These are phyloP conservation scores for Nicotiana attenuata DNA, from an alignment of 257 asterid species.

Conservation along the genomic window DNA sequence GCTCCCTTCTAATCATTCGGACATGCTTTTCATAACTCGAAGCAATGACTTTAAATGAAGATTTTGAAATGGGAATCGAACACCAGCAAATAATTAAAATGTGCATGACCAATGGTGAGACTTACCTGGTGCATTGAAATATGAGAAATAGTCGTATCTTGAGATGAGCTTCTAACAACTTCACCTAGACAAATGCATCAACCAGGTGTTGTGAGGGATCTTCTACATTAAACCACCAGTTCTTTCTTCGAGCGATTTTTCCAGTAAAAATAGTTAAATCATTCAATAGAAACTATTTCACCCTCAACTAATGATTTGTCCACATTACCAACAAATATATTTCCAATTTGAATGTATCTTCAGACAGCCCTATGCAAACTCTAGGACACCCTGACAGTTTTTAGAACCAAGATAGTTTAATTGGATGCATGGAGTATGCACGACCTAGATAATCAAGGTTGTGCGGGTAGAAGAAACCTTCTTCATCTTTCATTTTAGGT, in stretches of 20 bases:
- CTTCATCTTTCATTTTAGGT: slow-evolving; percentile 77
- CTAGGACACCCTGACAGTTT: slow-evolving; percentile 85
- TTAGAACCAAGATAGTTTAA: slow-evolving; percentile 95
- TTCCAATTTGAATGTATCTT: slow-evolving; percentile 74
- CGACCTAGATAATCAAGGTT: slow-evolving; percentile 94
- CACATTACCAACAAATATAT: slow-evolving; percentile 82
- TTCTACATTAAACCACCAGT: slow-evolving; percentile 97
- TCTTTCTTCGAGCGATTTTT: slow-evolving; percentile 84
- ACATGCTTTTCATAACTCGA: too few species aligned
- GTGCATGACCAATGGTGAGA: too few species aligned
- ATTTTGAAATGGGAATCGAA: too few species aligned
- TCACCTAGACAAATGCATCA: slow-evolving; percentile 31
- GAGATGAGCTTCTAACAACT: too few species aligned
- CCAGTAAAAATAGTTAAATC: slow-evolving; percentile 90
- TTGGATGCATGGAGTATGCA: slow-evolving; percentile 98
- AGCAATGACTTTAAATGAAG: too few species aligned
- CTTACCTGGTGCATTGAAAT: too few species aligned
- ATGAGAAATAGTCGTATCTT: too few species aligned
- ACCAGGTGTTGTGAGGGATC: slow-evolving; percentile 97
- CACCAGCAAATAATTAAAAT: too few species aligned
- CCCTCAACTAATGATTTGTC: slow-evolving; percentile 89
- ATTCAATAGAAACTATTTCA: slow-evolving; percentile 67
- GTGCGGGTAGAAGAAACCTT: too few species aligned
- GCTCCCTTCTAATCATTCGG: too few species aligned
- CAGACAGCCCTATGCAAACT: slow-evolving; percentile 92